Evolutionary conservation across 2,329 filamentous ascomycete species (phyloP), one percentile per base, ranked within the genome.

Genomic region (Scedosporium minutisporum): DNA sequence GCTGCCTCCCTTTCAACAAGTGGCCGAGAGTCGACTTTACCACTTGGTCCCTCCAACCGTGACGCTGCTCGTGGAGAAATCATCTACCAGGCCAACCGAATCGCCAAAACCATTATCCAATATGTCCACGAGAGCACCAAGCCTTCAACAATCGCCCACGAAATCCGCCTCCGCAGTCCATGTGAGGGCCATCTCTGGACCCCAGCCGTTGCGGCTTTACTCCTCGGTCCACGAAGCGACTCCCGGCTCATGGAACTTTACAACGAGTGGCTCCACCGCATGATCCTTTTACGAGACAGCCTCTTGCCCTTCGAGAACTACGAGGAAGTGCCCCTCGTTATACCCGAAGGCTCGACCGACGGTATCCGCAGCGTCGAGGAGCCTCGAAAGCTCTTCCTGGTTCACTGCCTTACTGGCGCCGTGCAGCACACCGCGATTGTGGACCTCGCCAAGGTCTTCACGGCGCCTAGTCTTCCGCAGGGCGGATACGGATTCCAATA

Each of bases 261-360:
- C 62, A 67, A 68, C 58, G 67, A 68, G 58, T 68, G 65, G 57
- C 63, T 68, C 33, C 67, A 68, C 53, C 67, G 68, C 46, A 66
- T 68, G 62, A 64, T 67, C 4, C 64, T 68, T 25, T 62, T 68
- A 10, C 66, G 66, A 29, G 66, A 68, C 53, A 58, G 59, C 55
- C 63, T 68, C 9, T 64, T 68, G 12, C 67, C 66, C 12, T 68
- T 68, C 59, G 58, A 65, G 53, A 68, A 68, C 59, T 68, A 65
- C 41, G 65, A 64, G n/a, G 66, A 68, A n/a, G 66, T 68, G 1
- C 51, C 60, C 9, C 60, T 62, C 9, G 29, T 57, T 5, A 25
- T 58, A 21, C 38, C 51, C 2, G 27, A 33, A n/a, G 33, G 12
- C 6, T 55, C 51, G 2, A 21, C 23, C 1, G 7, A 21, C 3